Evolutionary conservation across 257 asterid species (phyloP), one percentile per base, ranked within the genome.

Genomic region (Catharanthus roseus): DNA sequence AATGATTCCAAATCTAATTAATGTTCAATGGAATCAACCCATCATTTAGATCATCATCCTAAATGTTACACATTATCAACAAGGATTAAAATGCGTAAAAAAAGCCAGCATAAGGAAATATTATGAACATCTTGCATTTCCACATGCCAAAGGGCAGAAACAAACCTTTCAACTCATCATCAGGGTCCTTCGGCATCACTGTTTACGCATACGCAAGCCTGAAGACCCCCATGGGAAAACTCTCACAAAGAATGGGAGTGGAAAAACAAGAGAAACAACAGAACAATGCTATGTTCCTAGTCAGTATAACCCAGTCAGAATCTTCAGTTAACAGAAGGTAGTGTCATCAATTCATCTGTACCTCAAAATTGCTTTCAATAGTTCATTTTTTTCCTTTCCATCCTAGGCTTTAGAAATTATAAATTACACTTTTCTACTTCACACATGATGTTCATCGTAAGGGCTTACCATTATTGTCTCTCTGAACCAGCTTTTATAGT

Each of bases 391-490:
- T n/a, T n/a, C n/a, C n/a, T n/a, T n/a, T n/a, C n/a, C n/a, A n/a
- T n/a, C n/a, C n/a, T n/a, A n/a, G n/a, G n/a, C n/a, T n/a, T n/a
- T n/a, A n/a, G n/a, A n/a, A n/a, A n/a, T n/a, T n/a, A n/a, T n/a
- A n/a, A n/a, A n/a, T n/a, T n/a, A n/a, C n/a, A n/a, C 41, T 31
- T 7, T 56, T 70, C 26, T 29, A 5, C 54, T 70, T 70, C 56
- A 16, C 39, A 70, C 15, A 18, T 8, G 24, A 64, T 55, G 28
- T 21, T 38, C 42, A 53, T 54, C 7, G 16, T 38, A 23, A 26
- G n/a, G 57, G 51, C 49, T 57, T 41, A 39, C 21, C 38, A 10
- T 26, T 19, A 11, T 33, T 44, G 21, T 49, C 49, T 3, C 8
- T 13, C 33, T 21, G 33, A 18, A 68, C 9, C 33, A 47, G 44